Evolutionary conservation across 176 grass and related monocot species (phyloP).

Genomic region (Saccharum spontaneum): DNA sequence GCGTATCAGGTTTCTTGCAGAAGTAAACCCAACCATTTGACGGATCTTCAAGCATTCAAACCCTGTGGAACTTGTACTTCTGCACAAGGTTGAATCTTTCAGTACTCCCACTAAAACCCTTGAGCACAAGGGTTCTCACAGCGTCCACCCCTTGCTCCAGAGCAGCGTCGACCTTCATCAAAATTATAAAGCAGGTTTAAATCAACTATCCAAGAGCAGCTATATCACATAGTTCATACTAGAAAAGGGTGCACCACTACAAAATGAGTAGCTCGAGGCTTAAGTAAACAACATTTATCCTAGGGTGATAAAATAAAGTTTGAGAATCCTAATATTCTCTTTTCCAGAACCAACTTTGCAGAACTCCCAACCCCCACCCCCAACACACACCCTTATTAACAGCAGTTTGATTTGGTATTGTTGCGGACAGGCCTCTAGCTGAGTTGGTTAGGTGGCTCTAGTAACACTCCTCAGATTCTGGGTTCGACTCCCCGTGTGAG

Average conservation of each 20-base stretch:
- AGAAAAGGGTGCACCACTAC: constrained; percentile 18
- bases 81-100: constrained; percentile 93
- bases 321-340: constrained; percentile 25
- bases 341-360: constrained; percentile 17
- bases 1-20: constrained; percentile 17
- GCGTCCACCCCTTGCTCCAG: constrained; percentile 58
- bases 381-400: neutral
- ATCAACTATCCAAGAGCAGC: constrained; percentile 34
- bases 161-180: constrained; percentile 73
- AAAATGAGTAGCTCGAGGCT: neutral
- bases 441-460: neutral
- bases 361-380: no score
- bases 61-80: constrained; percentile 98
- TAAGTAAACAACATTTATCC: constrained; percentile 10
- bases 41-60: constrained; percentile 42
- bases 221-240: constrained; percentile 30
- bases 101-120: constrained; percentile 79
- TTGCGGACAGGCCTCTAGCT: neutral
- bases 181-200: constrained; percentile 35
- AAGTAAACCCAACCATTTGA: constrained; percentile 27
- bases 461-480: neutral
- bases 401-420: constrained; percentile 5
- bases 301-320: constrained; percentile 32
- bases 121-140: constrained; percentile 79
- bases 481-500: neutral